A percentile compares a stretch with the other conserved stretches of the same genome.
Conservation (phyloP, 352 stramenopile genomes). For the Phytophthora europaea region DNA sequence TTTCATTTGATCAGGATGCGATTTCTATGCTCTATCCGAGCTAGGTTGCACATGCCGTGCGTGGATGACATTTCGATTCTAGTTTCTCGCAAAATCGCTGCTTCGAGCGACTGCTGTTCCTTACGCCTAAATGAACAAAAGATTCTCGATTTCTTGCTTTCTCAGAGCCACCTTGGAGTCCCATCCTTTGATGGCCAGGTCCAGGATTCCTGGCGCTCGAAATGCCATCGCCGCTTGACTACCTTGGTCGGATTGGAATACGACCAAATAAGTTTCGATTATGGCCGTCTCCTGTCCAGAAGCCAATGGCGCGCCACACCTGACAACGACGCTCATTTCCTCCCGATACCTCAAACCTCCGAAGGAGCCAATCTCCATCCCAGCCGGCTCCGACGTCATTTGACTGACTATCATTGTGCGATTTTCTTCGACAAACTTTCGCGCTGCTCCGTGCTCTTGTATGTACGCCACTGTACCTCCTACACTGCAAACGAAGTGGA, state of each 20-base stretch:
- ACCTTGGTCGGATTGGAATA: neutral
- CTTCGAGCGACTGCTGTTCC: neutral
- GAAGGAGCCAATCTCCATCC: neutral
- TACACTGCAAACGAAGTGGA: neutral
- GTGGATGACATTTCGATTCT: no score
- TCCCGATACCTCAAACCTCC: conserved; percentile 2
- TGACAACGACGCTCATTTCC: conserved; percentile 1
- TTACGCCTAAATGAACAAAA: neutral
- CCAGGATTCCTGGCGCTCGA: neutral
- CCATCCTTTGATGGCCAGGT: neutral
- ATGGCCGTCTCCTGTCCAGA: conserved; percentile 6
- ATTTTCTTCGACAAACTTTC: conserved; percentile 5
- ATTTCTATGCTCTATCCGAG: no score
- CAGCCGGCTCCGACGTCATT: neutral
- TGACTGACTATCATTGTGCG: conserved; percentile 7
- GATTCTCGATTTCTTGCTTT: conserved; percentile 8
- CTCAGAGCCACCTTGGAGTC: neutral
- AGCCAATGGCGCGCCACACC: neutral
- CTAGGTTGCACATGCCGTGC: no score
- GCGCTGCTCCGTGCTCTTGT: neutral
- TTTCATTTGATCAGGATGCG: no score
- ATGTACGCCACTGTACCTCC: neutral
- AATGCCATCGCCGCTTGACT: neutral
- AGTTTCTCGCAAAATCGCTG: no score
- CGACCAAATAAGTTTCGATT: neutral